These are phyloP conservation scores for Zoysia matrella DNA, from an alignment of 202 grass and related monocot species.

Conservation along the genomic window DNA sequence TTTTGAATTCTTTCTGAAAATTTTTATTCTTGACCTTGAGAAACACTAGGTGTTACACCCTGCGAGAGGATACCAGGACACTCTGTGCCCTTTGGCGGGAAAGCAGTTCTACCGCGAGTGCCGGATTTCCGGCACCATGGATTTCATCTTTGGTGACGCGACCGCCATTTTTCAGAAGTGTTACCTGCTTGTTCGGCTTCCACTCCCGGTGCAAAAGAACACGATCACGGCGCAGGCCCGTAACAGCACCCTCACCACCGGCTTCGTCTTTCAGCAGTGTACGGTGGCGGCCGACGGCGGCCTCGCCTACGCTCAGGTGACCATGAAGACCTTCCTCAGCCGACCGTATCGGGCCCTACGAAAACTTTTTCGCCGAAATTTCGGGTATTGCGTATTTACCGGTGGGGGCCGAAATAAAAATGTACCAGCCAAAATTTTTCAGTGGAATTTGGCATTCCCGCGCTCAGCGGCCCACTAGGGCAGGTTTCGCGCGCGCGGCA, in stretches of 20 bases:
- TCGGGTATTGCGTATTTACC: too few relatives aligned
- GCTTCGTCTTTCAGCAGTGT: neutral
- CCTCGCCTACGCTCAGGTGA: neutral
- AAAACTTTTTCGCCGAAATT: too few relatives aligned
- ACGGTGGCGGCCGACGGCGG: neutral
- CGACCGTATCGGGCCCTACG: neutral
- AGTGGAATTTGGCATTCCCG: too few relatives aligned
- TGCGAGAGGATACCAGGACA: neutral
- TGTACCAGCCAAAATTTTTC: too few relatives aligned
- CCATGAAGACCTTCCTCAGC: neutral
- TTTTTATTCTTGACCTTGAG: too few relatives aligned
- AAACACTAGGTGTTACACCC: neutral
- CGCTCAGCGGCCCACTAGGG: too few relatives aligned
- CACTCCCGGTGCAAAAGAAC: neutral
- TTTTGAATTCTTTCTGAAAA: too few relatives aligned
- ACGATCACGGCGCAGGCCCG: neutral
- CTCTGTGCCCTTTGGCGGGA: neutral
- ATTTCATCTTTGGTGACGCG: neutral
- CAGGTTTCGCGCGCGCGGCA: too few relatives aligned
- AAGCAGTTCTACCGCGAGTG: neutral
- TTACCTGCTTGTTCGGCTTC: neutral
- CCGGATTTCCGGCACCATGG: neutral
- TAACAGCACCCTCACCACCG: neutral
- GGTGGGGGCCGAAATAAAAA: too few relatives aligned
- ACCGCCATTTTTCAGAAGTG: neutral